Conservation (phyloP, 2,329 filamentous ascomycete species). For the Aplosporella prunicola region DNA sequence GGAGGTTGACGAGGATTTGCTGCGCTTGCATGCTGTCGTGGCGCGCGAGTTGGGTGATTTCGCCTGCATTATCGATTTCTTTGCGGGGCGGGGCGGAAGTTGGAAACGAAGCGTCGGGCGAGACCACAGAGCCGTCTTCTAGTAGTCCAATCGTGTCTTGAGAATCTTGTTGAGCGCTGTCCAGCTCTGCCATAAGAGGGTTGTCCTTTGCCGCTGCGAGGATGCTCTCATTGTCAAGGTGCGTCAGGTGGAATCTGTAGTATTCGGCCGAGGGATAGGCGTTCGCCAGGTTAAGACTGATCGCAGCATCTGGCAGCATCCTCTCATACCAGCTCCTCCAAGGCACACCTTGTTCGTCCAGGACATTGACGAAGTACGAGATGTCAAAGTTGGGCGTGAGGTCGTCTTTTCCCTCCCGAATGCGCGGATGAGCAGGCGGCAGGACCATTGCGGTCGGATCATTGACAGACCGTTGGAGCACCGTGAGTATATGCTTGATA, state of each 20-base stretch:
- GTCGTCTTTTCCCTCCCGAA: constrained; percentile 12
- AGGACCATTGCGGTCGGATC: constrained; percentile 10
- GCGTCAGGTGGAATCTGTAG: neutral
- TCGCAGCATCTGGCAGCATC: neutral
- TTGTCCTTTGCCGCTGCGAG: neutral
- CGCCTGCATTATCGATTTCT: neutral
- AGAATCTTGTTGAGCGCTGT: too few species aligned
- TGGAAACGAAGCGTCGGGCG: too few species aligned
- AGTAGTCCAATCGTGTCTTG: neutral
- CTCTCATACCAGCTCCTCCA: constrained; percentile 2
- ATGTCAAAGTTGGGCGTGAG: constrained; percentile 19
- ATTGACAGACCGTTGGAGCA: constrained; percentile 16
- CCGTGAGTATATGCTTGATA: constrained; percentile 16
- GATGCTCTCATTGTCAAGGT: neutral
- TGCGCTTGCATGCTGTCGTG: constrained; percentile 12
- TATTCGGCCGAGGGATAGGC: neutral
- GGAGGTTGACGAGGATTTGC: constrained; percentile 25
- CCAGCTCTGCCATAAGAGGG: too few species aligned
- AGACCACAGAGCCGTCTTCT: too few species aligned
- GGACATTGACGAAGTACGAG: constrained; percentile 23
- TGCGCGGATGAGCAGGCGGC: constrained; percentile 16
- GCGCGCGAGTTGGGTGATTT: constrained; percentile 2
- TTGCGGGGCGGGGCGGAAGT: neutral
- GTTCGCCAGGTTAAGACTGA: neutral
- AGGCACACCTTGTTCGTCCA: constrained; percentile 26